Base-by-base conservation (phyloP, 805 yeast genomes). In the Sugiyamaella valdiviana region DNA sequence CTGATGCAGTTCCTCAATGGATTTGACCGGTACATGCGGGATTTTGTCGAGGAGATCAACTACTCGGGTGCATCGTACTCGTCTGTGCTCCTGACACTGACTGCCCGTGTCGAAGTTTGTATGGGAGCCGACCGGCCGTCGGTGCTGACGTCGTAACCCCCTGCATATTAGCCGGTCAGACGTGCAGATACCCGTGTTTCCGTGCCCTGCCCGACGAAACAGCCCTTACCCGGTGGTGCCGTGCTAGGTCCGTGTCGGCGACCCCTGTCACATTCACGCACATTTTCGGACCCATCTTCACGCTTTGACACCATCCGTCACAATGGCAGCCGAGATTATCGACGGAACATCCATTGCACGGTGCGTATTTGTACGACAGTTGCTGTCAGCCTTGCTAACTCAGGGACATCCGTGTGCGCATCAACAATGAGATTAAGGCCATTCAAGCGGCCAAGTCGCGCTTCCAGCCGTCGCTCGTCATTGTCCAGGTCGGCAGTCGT, bases 401-500 rank as follows among this genome's bases (percentile, higher is more conserved):
- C 38, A 55, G 54, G 20, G 51, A 51, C 42, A 70, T 83, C 52
- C 78, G 87, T 52, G 66, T 67, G 14, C 67, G 72, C 39, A 73
- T 83, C 53, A 70, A 76, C 40, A 61, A 69, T 12, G 82, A 79
- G 54, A 76, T 84, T 52, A 61, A 62, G 17, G 58, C 62, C 10
- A 61, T 76, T 46, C 76, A 79, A 58, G 46, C 64, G 22, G 19
- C 57, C 20, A 65, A 71, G 53, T 69, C 78, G 6, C 57, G 63
- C n/a, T 87, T 87, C 70, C 70, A 74, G 52, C 97, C 98, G 6
- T 75, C 76, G 47, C 73, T 91, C 61, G 80, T 87, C 36, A 90
- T 91, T 56, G 74, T 91, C 52, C 98, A 91, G 69, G 95, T 93
- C 36, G 97, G 97, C 39, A 74, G 74, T 43, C 76, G 97, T 55